Percentiles rank a stretch among this genome's conserved stretches.
Conservation (phyloP, 495 filamentous ascomycete genomes). For the Penicillium nucicola region DNA sequence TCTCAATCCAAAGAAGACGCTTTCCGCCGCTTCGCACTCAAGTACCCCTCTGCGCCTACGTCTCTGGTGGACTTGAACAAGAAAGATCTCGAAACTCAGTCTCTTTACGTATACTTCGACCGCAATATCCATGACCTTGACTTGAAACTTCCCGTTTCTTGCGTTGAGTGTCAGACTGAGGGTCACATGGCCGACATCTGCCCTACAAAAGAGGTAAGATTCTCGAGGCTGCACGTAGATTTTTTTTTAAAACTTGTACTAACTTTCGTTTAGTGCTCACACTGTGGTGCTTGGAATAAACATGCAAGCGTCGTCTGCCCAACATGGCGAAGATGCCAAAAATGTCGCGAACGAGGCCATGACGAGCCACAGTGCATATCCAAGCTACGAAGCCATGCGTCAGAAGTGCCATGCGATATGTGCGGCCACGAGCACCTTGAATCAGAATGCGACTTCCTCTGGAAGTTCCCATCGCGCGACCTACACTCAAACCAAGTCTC, state of each 20-base stretch:
- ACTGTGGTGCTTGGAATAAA: slow-evolving; percentile 39
- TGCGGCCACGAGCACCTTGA: slow-evolving; percentile 45
- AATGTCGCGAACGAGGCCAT: slow-evolving; percentile 48
- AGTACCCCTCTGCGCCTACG: slow-evolving; percentile 35
- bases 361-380: slow-evolving; percentile 34
- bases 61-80: slow-evolving; percentile 40
- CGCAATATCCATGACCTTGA: slow-evolving; percentile 59
- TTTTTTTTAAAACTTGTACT: slow-evolving; percentile 2
- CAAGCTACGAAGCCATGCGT: slow-evolving; percentile 32
- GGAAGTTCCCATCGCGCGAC: slow-evolving; percentile 32
- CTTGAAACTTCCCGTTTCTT: slow-evolving; percentile 60
- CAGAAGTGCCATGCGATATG: slow-evolving; percentile 43
- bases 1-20: slow-evolving; percentile 36
- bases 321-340: slow-evolving; percentile 38
- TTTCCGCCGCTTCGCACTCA: slow-evolving; percentile 29
- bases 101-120: slow-evolving; percentile 50
- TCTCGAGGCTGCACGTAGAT: neutral
- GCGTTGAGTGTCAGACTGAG: slow-evolving; percentile 40
- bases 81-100: slow-evolving; percentile 41
- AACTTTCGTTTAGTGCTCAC: slow-evolving; percentile 30
- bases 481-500: slow-evolving; percentile 20
- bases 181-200: slow-evolving; percentile 47
- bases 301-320: slow-evolving; percentile 41
- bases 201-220: slow-evolving; percentile 39
- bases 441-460: slow-evolving; percentile 40